phyloP scores from a whole-genome alignment of 2,329 filamentous ascomycete species.

The Escovopsis sp. region DNA sequence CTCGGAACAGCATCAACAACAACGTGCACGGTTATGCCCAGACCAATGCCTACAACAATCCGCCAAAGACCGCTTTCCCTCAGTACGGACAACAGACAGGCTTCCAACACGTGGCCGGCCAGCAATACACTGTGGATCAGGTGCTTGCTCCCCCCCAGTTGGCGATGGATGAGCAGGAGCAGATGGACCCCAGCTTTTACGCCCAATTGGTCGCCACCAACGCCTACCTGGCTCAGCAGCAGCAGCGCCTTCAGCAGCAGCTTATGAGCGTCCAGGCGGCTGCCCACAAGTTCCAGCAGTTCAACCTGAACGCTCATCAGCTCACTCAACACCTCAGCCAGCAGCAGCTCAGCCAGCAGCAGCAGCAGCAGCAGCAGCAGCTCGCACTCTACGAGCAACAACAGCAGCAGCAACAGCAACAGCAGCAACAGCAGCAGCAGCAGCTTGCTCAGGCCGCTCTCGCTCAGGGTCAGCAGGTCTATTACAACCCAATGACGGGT shows the following conservation, averaged over 20 bases:
- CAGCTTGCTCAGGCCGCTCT: slow-evolving; percentile 21
- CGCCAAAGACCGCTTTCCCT: slow-evolving; percentile 43
- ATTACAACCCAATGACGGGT: slow-evolving; percentile 75
- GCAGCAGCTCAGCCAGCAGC: slow-evolving; percentile 29
- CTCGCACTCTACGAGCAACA: slow-evolving; percentile 19
- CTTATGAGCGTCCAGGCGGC: slow-evolving; percentile 69
- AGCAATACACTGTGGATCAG: slow-evolving; percentile 69
- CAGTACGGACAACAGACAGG: slow-evolving; percentile 24
- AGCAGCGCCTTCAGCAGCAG: slow-evolving; percentile 90
- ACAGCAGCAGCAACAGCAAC: slow-evolving; percentile 28
- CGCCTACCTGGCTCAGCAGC: slow-evolving; percentile 81
- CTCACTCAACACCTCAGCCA: slow-evolving; percentile 33
- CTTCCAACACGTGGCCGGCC: slow-evolving; percentile 19
- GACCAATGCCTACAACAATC: slow-evolving; percentile 28
- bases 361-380: slow-evolving; percentile 26
- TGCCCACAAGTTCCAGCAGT: slow-evolving; percentile 65
- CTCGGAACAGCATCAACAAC: slow-evolving; percentile 28
- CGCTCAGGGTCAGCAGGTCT: slow-evolving; percentile 56
- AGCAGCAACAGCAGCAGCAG: slow-evolving; percentile 27
- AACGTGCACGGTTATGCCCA: slow-evolving; percentile 30
- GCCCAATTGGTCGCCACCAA: slow-evolving; percentile 85
- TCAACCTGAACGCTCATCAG: slow-evolving; percentile 47
- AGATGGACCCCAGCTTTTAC: slow-evolving; percentile 74
- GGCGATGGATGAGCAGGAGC: slow-evolving; percentile 53
- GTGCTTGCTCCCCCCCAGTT: slow-evolving; percentile 72